Percentiles rank a stretch among this genome's conserved stretches.
Evolutionary conservation across 192 early-diverging fungal genomes (phyloP).

Genomic region (Funneliformis mosseae): DNA sequence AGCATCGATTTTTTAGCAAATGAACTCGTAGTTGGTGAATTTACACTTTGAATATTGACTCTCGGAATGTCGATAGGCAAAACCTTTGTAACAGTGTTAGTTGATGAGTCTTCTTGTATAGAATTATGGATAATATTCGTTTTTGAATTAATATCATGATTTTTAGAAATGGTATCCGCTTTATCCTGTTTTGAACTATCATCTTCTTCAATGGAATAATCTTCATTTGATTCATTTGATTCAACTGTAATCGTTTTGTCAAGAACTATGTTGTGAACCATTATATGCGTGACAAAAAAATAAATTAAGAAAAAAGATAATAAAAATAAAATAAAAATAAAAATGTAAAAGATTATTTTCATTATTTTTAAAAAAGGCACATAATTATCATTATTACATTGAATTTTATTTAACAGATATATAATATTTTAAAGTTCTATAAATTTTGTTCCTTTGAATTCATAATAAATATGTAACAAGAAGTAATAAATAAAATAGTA

Average conservation of each 20-base stretch:
- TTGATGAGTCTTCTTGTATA: not conserved
- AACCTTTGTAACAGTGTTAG: not conserved
- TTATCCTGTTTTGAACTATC: not conserved
- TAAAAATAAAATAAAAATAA: not conserved
- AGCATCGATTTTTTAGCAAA: not conserved
- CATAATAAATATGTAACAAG: not conserved
- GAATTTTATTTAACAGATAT: constrained; percentile 19
- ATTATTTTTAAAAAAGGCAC: not conserved
- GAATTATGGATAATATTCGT: not conserved
- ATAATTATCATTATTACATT: constrained; percentile 19
- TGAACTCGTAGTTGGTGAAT: not conserved
- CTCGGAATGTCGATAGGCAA: constrained; percentile 3
- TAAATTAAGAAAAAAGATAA: constrained; percentile 6
- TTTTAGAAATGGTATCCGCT: not conserved
- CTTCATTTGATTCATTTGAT: not conserved
- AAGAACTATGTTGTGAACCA: not conserved
- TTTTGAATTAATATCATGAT: not conserved
- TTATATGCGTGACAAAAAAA: not conserved
- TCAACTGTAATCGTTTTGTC: constrained; percentile 1
- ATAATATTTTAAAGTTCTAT: not conserved
- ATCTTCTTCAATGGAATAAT: not conserved
- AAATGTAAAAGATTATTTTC: constrained; percentile 14
- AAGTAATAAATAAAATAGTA: not conserved
- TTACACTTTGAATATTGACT: constrained; percentile 10
- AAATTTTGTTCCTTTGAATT: not conserved